Evolutionary conservation across 202 grass and related monocot genomes (phyloP), one percentile per base, ranked within the genome.

Genomic region (Elaeis oleifera): DNA sequence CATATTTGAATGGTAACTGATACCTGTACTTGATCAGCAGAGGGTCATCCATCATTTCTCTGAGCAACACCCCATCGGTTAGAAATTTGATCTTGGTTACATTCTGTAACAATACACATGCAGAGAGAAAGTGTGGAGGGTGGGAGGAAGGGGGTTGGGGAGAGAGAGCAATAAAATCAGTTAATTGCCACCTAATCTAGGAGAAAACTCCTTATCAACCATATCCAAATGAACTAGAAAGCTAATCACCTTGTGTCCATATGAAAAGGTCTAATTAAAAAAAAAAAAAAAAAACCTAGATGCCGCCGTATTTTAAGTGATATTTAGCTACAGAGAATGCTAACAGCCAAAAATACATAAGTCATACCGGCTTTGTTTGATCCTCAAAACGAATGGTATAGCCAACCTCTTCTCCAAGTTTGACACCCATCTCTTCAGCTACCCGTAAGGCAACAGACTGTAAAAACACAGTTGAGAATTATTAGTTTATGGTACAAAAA

Each of bases 11-110:
- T 67, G 54, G 18, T 14, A 25, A 16, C 36, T 13, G 49, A 6
- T 82, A 97, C 88, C 92, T 89, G 79, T 97, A 97, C 75, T 91
- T 91, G 59, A 77, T 89, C 32, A 97, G 50, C 85, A 89, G 87
- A 74, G 88, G 92, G 78, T 91, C 92, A 56, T 97, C 84, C 92
- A 97, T 97, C 92, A 91, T 97, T 86, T 97, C 92, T 88, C 92
- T 97, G 60, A 97, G 83, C 74, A 91, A 73, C 68, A 97, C 84
- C n/a, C 88, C 92, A 77, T 97, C 88, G 24, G 92, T 97, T 61
- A 97, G 92, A 83, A 97, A 91, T 80, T 91, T 97, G 62, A 97
- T 81, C 84, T 74, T 79, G 36, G 92, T 97, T 58, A 75, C 65
- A 77, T 74, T 77, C 92, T 97, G 76, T 59, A 55, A 75, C 59